Conservation (phyloP, 371 early-diverging fungal genomes). For the Rhizopus stolonifer region DNA sequence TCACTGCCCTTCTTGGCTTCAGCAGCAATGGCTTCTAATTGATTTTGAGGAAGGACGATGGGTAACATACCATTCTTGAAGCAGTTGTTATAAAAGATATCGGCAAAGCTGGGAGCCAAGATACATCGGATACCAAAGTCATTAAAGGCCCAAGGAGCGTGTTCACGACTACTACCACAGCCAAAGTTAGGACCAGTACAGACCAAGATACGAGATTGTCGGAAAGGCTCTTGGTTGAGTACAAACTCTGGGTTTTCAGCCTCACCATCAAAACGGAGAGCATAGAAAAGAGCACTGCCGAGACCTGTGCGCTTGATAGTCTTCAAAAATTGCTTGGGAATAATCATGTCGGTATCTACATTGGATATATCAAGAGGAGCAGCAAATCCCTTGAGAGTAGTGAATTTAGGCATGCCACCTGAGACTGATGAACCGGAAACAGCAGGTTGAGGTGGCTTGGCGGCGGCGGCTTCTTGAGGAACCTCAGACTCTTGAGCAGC, state of each 20-base stretch:
- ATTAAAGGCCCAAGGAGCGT: slow-evolving; percentile 74
- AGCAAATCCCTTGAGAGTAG: slow-evolving; percentile 54
- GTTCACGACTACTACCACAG: slow-evolving; percentile 71
- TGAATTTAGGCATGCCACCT: slow-evolving; percentile 62
- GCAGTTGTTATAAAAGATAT: slow-evolving; percentile 73
- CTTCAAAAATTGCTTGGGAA: slow-evolving; percentile 76
- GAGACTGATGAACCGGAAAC: slow-evolving; percentile 12
- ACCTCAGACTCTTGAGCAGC: slow-evolving; percentile 9
- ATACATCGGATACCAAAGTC: slow-evolving; percentile 73
- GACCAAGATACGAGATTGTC: slow-evolving; percentile 54
- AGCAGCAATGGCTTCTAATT: slow-evolving; percentile 42
- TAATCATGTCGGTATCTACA: slow-evolving; percentile 74
- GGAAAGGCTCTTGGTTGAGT: slow-evolving; percentile 60
- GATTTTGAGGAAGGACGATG: slow-evolving; percentile 39
- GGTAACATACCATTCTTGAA: slow-evolving; percentile 76
- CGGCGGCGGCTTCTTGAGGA: slow-evolving; percentile 15
- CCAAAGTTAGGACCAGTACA: slow-evolving; percentile 71
- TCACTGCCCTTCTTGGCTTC: slow-evolving; percentile 47
- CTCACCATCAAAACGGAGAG: slow-evolving; percentile 46
- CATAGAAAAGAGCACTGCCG: slow-evolving; percentile 60
- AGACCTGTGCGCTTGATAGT: slow-evolving; percentile 75
- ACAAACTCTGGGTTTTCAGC: slow-evolving; percentile 57
- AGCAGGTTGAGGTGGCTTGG: slow-evolving; percentile 10
- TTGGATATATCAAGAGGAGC: slow-evolving; percentile 65
- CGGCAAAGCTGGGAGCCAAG: slow-evolving; percentile 68